These are phyloP conservation scores for Wallacemonas collosoma DNA, from an alignment of 208 protist genomes.

Conservation along the genomic window DNA sequence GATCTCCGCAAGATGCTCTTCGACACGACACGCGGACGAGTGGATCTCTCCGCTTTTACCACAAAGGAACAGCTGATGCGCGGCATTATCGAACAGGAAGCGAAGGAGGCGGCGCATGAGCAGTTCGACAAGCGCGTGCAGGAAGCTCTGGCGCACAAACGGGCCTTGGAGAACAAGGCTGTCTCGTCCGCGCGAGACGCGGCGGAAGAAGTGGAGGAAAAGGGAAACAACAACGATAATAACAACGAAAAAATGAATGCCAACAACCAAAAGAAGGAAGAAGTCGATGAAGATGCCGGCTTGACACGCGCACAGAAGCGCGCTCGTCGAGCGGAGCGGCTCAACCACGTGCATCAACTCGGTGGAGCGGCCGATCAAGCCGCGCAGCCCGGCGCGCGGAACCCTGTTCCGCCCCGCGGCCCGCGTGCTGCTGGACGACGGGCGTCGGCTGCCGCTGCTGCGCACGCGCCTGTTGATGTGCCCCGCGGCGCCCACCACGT, in stretches of 20 bases:
- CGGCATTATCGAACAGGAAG: constrained; percentile 37
- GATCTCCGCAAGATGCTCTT: constrained; percentile 63
- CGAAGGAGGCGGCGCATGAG: constrained; percentile 32
- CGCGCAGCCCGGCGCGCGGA: background rate
- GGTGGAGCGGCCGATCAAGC: background rate
- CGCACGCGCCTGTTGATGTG: background rate
- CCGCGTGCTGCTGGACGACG: background rate
- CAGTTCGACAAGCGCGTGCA: constrained; percentile 30
- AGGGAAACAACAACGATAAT: constrained; percentile 19
- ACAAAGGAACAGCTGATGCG: constrained; percentile 43
- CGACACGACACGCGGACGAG: constrained; percentile 36
- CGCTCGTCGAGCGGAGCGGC: constrained; percentile 1
- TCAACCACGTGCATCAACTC: constrained; percentile 1
- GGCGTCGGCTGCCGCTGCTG: background rate
- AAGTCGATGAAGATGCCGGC: background rate
- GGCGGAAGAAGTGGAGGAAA: background rate
- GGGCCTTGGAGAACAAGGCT: background rate
- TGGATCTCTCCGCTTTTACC: constrained; percentile 20
- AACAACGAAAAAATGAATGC: constrained; percentile 21
- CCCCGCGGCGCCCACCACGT: constrained; percentile 23
- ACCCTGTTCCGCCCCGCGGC: too few species aligned
- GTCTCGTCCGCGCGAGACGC: background rate
- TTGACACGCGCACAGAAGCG: constrained; percentile 4
- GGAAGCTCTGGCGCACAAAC: constrained; percentile 30
- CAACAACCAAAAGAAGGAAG: constrained; percentile 1